Evolutionary conservation across 768 basidiomycete genomes (phyloP).

Genomic region (Pisolithus albus): DNA sequence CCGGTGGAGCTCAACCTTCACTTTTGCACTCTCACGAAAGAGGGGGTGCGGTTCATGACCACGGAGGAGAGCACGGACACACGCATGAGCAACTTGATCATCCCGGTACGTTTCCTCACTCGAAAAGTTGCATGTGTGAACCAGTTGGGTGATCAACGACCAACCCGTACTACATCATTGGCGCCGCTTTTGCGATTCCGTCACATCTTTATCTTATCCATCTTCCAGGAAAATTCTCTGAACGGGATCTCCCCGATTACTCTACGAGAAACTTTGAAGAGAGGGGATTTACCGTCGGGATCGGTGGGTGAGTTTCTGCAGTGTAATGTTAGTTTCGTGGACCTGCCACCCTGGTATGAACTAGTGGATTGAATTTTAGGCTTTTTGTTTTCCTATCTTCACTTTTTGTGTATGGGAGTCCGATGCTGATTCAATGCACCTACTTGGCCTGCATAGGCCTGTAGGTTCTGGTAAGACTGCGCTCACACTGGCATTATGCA

Average conservation of each 20-base stretch:
- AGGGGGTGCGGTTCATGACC: conserved; percentile 39
- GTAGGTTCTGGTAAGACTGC: conserved; percentile 99
- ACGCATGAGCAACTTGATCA: conserved; percentile 91
- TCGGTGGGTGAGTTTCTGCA: conserved; percentile 70
- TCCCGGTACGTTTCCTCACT: conserved; percentile 48
- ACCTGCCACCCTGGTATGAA: not conserved
- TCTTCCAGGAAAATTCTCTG: conserved; percentile 74
- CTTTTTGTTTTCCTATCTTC: not conserved
- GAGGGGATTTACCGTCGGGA: conserved; percentile 95
- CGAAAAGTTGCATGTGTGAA: not conserved
- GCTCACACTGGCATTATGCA: conserved; percentile 83
- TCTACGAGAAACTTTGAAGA: conserved; percentile 79
- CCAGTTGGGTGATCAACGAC: not conserved
- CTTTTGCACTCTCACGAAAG: conserved; percentile 49
- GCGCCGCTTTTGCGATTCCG: not conserved
- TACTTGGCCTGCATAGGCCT: conserved; percentile 46
- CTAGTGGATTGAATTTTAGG: not conserved
- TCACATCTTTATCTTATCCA: not conserved
- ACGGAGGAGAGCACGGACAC: conserved; percentile 81
- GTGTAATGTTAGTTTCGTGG: not conserved
- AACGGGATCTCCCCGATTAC: conserved; percentile 90
- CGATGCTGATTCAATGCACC: not conserved
- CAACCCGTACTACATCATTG: not conserved
- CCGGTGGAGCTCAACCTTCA: conserved; percentile 25
- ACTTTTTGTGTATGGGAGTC: not conserved